Base-by-base conservation (phyloP, 352 stramenopile genomes). In the Globisporangium polare region DNA sequence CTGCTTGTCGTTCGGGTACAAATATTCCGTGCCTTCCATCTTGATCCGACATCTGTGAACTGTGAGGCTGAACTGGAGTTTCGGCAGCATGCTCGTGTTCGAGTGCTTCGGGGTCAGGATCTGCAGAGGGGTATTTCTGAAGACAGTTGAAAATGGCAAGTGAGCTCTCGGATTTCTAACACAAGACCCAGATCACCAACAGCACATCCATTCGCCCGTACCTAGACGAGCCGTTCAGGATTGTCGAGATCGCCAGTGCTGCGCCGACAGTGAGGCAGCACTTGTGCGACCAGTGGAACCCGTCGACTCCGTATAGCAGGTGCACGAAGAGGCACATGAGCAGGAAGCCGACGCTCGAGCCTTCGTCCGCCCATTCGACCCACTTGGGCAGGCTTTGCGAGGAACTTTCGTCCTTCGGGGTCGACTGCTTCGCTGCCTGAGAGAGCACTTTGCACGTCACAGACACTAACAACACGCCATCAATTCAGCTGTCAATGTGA, bases 251-350 rank as follows among this genome's bases (percentile, higher is more conserved):
- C 15, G 85, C 85, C 17, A 94, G 74, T 15, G 85, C 85, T 0
- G 85, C 85, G 53, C 85, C 85, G 31, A 90, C 72, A 1, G 85
- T 94, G 50, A 94, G 74, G 59, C 85, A 94, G 65, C 80, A 91
- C 65, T 94, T 94, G 72, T 94, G 85, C 24, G 80, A 78, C 85
- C 85, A 94, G 60, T 94, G 85, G 53, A 94, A 94, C 33, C 82
- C 85, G 41, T 94, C 83, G 29, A 94, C 85, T 31, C 85, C 85
- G 43, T 91, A 89, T 5, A 94, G 67, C 47, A 94, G 71, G 53
- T 94, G 85, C 26, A 94, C 85, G 43, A 94, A 91, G 24, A 94
- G 64, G 35, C 83, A 91, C 78, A 94, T 89, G 56, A 94, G 68
- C 58, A 94, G 59, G 50, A 92, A 94, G 9, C 85, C 85, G 24